Conservation (phyloP, 2,329 filamentous ascomycete species). For the Hymenoscyphus infarciens region DNA sequence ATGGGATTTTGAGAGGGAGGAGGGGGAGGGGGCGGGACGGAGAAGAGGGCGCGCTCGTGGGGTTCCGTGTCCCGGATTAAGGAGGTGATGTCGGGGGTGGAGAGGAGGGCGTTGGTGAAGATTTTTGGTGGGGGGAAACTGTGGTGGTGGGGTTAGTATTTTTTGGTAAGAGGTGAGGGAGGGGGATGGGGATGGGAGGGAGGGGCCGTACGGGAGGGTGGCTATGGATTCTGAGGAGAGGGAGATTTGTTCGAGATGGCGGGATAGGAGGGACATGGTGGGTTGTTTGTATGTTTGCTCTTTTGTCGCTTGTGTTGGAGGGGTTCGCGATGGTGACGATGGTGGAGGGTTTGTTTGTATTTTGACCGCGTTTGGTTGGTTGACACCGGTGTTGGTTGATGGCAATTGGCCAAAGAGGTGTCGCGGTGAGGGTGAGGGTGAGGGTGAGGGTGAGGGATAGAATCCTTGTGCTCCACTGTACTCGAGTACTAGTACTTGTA, state of each 20-base stretch:
- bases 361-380: no score
- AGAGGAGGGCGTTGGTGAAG: conserved; percentile 90
- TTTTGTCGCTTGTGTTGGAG: not conserved
- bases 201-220: conserved; percentile 60
- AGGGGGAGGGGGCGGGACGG: conserved; percentile 62
- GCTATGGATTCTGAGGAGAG: conserved; percentile 74
- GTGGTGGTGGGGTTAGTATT: conserved; percentile 21
- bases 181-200: not conserved
- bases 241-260: conserved; percentile 72
- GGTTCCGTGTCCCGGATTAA: conserved; percentile 93
- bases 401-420: no score
- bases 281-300: not conserved
- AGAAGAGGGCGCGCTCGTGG: conserved; percentile 93
- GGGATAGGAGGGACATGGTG: conserved; percentile 64
- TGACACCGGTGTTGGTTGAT: no score
- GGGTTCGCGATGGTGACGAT: not conserved
- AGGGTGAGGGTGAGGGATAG: no score
- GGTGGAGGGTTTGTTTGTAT: no score
- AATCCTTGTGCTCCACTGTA: no score
- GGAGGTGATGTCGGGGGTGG: conserved; percentile 85
- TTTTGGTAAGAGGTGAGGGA: not conserved
- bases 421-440: no score
- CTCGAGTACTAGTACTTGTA: no score
- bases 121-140: conserved; percentile 90
- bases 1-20: conserved; percentile 43